These are phyloP conservation scores for Dissophora ornata DNA, from an alignment of 192 early-diverging fungal genomes.

Conservation along the genomic window DNA sequence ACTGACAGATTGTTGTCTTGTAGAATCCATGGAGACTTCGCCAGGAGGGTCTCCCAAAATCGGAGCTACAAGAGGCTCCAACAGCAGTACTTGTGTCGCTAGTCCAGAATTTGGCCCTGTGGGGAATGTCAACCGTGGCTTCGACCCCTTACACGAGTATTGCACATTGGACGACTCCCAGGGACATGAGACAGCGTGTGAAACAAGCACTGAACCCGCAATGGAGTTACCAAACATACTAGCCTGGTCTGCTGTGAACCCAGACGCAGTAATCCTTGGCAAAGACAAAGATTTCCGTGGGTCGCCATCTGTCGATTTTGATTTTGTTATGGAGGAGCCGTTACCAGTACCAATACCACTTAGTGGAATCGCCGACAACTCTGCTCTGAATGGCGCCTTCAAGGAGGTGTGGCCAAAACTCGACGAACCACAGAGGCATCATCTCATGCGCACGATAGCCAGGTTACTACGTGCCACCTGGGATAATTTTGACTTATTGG, in stretches of 20 bases:
- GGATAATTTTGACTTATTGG: conserved; percentile 28
- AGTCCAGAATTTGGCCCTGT: background rate
- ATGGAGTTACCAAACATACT: background rate
- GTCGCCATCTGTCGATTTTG: background rate
- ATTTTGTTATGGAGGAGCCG: conserved; percentile 17
- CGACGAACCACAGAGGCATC: background rate
- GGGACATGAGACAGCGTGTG: background rate
- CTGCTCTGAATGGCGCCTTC: background rate
- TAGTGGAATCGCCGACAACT: background rate
- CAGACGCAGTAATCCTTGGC: background rate
- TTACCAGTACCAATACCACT: background rate
- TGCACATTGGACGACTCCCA: background rate
- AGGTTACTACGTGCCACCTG: conserved; percentile 9
- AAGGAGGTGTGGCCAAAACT: conserved; percentile 12
- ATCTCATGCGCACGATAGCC: background rate
- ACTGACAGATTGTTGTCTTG: no score
- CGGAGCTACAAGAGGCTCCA: background rate
- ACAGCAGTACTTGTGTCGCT: background rate
- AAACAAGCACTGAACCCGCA: background rate
- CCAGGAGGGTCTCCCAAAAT: no score
- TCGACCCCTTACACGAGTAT: background rate
- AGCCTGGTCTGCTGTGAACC: background rate
- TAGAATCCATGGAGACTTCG: no score
- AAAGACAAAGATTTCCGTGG: background rate
- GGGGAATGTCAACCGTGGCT: background rate